Evolutionary conservation across 2,329 filamentous ascomycete genomes (phyloP).

Genomic region (Fusarium nanum): DNA sequence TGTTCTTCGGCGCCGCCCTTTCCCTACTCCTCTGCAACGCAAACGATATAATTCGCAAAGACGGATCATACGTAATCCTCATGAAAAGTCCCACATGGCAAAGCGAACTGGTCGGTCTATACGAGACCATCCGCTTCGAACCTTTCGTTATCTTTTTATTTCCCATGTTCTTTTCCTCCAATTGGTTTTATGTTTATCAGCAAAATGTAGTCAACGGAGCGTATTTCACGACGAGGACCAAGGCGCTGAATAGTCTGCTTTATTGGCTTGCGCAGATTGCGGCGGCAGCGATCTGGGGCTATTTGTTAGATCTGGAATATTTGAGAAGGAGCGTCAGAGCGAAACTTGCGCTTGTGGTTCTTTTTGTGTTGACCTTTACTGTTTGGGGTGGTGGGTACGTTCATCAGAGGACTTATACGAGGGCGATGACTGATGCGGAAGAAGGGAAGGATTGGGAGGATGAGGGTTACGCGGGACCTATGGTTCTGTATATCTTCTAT

Average conservation of each 20-base stretch:
- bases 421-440: neutral
- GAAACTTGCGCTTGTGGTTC: constrained; percentile 68
- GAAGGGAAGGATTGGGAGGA: constrained; percentile 70
- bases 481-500: constrained; percentile 92
- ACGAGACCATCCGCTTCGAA: constrained; percentile 75
- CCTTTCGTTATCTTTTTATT: constrained; percentile 77
- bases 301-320: constrained; percentile 70
- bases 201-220: constrained; percentile 77
- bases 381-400: constrained; percentile 89
- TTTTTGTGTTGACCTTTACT: constrained; percentile 77
- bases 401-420: constrained; percentile 64
- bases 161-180: constrained; percentile 84
- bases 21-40: constrained; percentile 78
- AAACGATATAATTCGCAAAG: constrained; percentile 76
- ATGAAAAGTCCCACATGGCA: constrained; percentile 93
- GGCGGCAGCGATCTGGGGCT: constrained; percentile 79
- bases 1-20: constrained; percentile 75
- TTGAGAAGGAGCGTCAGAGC: constrained; percentile 75
- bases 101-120: constrained; percentile 80
- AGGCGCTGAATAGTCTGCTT: constrained; percentile 75
- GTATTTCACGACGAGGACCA: constrained; percentile 78
- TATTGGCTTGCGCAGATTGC: constrained; percentile 80
- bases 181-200: constrained; percentile 88
- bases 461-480: constrained; percentile 75
- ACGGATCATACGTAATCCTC: constrained; percentile 82